phyloP scores from a whole-genome alignment of 2,329 filamentous ascomycete species.

The Fusarium sp. region DNA sequence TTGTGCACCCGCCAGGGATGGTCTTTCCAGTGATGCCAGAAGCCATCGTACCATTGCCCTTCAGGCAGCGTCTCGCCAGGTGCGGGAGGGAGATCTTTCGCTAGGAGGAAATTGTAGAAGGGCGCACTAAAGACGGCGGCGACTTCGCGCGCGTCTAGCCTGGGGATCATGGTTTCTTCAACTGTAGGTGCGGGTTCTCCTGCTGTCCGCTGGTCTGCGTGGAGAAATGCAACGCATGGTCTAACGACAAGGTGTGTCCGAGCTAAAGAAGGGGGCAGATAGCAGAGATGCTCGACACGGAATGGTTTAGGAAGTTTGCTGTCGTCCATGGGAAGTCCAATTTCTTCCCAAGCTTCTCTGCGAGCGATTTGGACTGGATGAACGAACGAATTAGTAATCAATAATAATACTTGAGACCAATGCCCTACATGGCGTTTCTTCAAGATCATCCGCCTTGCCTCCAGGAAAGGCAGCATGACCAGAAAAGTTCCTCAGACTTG shows the following conservation, averaged over 20 bases:
- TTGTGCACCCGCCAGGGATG: conserved; percentile 88
- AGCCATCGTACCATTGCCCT: conserved; percentile 85
- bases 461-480: conserved; percentile 90
- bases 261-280: conserved; percentile 81
- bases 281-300: conserved; percentile 86
- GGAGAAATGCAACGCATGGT: conserved; percentile 83
- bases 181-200: conserved; percentile 58
- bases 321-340: conserved; percentile 83
- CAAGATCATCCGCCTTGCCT: conserved; percentile 72
- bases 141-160: conserved; percentile 89
- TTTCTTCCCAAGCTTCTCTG: conserved; percentile 92
- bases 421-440: conserved; percentile 70
- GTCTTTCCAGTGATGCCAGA: conserved; percentile 84
- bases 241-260: conserved; percentile 79
- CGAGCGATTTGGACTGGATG: conserved; percentile 80
- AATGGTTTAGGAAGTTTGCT: conserved; percentile 79
- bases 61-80: conserved; percentile 56
- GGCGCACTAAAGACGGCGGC: conserved; percentile 93
- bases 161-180: conserved; percentile 80
- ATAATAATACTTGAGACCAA: not conserved
- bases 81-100: conserved; percentile 65
- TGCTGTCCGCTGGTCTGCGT: conserved; percentile 64
- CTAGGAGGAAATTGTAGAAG: conserved; percentile 83
- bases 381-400: not conserved
- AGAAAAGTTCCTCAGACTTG: conserved; percentile 75